These are phyloP conservation scores for Fusarium phyllophilum DNA, from an alignment of 2,329 filamentous ascomycete genomes.

Conservation along the genomic window DNA sequence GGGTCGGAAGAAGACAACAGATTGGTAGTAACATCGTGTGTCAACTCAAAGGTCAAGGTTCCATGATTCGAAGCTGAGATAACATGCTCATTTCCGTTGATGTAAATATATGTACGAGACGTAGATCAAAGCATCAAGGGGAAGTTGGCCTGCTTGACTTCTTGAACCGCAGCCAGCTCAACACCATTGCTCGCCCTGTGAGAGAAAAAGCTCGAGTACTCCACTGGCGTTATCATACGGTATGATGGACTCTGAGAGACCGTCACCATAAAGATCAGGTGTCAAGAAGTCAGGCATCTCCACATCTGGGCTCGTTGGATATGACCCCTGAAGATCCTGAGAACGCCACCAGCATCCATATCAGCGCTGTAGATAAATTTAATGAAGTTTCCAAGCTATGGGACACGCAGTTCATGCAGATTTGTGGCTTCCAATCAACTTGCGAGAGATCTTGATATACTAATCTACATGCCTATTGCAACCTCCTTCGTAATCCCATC, in stretches of 20 bases:
- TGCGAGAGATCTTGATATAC: background rate
- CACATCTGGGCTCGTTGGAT: background rate
- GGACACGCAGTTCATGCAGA: background rate
- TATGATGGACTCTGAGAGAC: background rate
- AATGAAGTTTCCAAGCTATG: no score
- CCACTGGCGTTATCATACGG: background rate
- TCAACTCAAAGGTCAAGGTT: background rate
- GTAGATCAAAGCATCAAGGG: background rate
- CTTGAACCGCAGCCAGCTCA: background rate
- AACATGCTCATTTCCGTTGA: background rate
- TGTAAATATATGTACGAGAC: background rate
- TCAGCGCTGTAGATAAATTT: background rate
- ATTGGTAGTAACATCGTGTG: background rate
- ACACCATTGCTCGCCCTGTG: background rate
- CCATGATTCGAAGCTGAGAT: background rate
- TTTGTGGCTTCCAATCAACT: background rate
- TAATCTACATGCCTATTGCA: background rate
- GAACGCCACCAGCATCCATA: background rate
- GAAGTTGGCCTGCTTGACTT: background rate
- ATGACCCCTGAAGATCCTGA: background rate
- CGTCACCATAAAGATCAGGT: background rate
- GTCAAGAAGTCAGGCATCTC: background rate
- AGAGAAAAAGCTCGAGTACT: background rate
- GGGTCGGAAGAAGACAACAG: background rate
- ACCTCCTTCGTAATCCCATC: background rate